A percentile compares a stretch with the other conserved stretches of the same genome.
Evolutionary conservation across 345 rosid genomes (phyloP).

Genomic region (Eucalyptus cloeziana): DNA sequence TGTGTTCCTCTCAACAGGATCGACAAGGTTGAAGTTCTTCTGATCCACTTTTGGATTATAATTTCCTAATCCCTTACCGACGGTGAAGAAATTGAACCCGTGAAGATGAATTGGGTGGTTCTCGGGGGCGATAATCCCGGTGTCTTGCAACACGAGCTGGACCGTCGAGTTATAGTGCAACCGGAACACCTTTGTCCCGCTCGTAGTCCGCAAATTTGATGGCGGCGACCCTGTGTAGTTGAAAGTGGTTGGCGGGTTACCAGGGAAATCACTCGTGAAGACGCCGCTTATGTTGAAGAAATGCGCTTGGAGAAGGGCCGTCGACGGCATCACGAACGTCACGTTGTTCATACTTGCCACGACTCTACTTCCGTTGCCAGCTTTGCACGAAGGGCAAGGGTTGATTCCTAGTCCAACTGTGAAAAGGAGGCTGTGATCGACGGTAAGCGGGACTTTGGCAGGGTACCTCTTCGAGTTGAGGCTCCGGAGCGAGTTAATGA

Average conservation of each 20-base stretch:
- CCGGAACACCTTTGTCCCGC: background rate
- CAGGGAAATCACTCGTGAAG: background rate
- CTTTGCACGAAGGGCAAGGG: background rate
- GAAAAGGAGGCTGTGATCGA: background rate
- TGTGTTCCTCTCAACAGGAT: background rate
- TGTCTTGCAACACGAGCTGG: background rate
- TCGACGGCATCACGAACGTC: background rate
- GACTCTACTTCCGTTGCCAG: background rate
- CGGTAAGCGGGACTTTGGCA: background rate
- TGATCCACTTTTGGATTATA: background rate
- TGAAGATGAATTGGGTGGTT: background rate
- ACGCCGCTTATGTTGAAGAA: background rate
- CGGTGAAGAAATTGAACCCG: background rate
- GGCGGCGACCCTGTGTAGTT: background rate
- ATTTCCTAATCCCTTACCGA: background rate
- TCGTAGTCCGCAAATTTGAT: background rate
- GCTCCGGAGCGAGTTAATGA: background rate
- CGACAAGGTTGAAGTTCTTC: background rate
- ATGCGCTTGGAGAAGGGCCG: background rate
- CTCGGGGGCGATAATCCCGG: background rate
- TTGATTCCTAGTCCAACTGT: background rate
- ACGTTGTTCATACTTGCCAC: background rate
- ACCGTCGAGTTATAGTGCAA: background rate
- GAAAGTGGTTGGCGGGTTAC: background rate
- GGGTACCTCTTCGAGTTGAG: background rate